phyloP scores from a whole-genome alignment of 2,329 filamentous ascomycete species.

The Teratosphaeria epicoccoides region DNA sequence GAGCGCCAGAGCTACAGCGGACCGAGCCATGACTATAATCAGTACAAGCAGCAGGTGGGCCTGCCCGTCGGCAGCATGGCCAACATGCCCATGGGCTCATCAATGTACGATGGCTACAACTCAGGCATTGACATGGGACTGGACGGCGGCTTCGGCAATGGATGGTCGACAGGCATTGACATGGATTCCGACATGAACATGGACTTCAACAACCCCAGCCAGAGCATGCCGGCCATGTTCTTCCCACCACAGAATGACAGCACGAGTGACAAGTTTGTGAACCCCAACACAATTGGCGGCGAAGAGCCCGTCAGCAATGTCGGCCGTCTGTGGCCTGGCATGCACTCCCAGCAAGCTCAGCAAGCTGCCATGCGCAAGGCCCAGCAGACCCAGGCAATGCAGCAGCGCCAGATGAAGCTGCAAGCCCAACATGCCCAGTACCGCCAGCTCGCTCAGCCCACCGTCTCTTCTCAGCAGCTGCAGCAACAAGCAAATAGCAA shows the following conservation, averaged over 20 bases:
- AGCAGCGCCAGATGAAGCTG: slow-evolving; percentile 43
- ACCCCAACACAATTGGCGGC: slow-evolving; percentile 60
- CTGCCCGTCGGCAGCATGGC: slow-evolving; percentile 75
- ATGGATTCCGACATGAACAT: slow-evolving; percentile 56
- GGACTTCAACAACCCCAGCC: slow-evolving; percentile 42
- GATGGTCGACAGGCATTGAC: slow-evolving; percentile 43
- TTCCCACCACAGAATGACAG: slow-evolving; percentile 37
- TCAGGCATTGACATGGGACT: slow-evolving; percentile 57
- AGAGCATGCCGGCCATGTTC: slow-evolving; percentile 49
- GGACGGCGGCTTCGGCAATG: slow-evolving; percentile 40
- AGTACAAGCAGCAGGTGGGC: slow-evolving; percentile 91
- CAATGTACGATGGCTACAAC: slow-evolving; percentile 27
- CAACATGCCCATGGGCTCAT: slow-evolving; percentile 60
- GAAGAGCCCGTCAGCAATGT: slow-evolving; percentile 51
- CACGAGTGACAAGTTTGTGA: slow-evolving; percentile 49
- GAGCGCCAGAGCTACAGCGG: slow-evolving; percentile 29
- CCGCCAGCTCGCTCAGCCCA: slow-evolving; percentile 19
- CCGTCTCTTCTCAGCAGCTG: slow-evolving; percentile 16
- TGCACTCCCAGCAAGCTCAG: slow-evolving; percentile 81
- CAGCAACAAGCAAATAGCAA: slow-evolving; percentile 31
- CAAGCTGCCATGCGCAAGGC: slow-evolving; percentile 46
- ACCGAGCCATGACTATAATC: slow-evolving; percentile 89
- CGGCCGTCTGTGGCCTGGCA: slow-evolving; percentile 72
- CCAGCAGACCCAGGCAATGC: slow-evolving; percentile 22
- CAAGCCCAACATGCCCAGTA: slow-evolving; percentile 29